Percentiles rank a stretch among this genome's conserved stretches.
These are phyloP conservation scores for Lactifluus pinguis DNA, from an alignment of 768 basidiomycete species.

Conservation along the genomic window DNA sequence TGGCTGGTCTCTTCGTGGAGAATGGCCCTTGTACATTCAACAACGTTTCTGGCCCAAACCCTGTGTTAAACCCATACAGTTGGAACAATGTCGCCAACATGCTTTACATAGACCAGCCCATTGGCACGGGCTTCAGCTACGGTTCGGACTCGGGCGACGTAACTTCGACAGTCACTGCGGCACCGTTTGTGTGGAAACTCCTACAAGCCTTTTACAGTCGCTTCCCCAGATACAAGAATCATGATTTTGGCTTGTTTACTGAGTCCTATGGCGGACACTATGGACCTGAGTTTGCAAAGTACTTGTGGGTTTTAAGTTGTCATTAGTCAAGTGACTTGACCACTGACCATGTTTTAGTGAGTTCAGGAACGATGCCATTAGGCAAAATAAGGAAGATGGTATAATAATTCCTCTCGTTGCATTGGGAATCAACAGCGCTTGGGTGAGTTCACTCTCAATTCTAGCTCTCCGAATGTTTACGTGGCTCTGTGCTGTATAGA, in stretches of 20 bases:
- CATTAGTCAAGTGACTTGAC: not conserved
- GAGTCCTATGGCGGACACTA: constrained; percentile 33
- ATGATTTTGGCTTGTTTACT: constrained; percentile 42
- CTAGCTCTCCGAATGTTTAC: not conserved
- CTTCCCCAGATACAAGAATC: constrained; percentile 33
- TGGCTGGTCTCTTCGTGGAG: constrained; percentile 9
- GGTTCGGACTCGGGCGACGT: not conserved
- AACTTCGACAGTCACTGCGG: not conserved
- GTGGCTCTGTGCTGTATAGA: not conserved
- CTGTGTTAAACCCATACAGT: constrained; percentile 3
- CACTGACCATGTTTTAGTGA: not conserved
- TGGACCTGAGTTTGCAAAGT: constrained; percentile 19
- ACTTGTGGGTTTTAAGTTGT: not conserved
- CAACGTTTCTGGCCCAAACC: not conserved
- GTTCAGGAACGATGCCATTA: not conserved
- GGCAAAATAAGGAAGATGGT: not conserved
- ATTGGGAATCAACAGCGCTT: not conserved
- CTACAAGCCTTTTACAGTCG: constrained; percentile 16
- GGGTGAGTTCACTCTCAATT: not conserved
- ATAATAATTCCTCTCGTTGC: not conserved
- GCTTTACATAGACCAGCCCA: constrained; percentile 17
- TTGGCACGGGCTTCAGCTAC: not conserved
- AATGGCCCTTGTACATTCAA: constrained; percentile 15
- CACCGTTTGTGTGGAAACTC: not conserved
- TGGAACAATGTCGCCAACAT: constrained; percentile 15